phyloP scores from a whole-genome alignment of 78 protist species.

The Dictyostelium capitatum region DNA sequence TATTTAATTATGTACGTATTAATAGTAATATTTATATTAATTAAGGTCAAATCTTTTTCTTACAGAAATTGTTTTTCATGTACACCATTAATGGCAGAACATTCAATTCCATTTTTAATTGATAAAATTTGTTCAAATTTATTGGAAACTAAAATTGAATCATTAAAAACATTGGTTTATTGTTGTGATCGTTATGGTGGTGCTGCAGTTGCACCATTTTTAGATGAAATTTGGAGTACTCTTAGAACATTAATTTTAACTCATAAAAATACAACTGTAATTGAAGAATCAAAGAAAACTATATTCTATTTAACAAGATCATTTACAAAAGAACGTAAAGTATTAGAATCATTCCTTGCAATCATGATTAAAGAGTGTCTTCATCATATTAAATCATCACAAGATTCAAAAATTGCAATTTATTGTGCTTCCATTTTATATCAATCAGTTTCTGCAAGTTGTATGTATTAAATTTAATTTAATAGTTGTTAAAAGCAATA shows the following conservation, averaged over 20 bases:
- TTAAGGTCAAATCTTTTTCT: background rate
- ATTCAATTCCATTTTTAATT: constrained; percentile 70
- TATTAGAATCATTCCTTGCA: constrained; percentile 33
- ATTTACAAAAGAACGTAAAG: constrained; percentile 15
- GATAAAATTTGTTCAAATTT: constrained; percentile 72
- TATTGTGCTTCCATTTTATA: constrained; percentile 68
- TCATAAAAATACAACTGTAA: constrained; percentile 37
- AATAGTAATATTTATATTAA: background rate
- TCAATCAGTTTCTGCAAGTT: constrained; percentile 63
- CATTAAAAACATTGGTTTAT: constrained; percentile 37
- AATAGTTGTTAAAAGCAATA: background rate
- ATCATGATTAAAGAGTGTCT: constrained; percentile 66
- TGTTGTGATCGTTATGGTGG: constrained; percentile 67
- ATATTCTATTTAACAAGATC: constrained; percentile 42
- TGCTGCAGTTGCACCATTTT: constrained; percentile 20
- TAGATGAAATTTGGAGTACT: constrained; percentile 77
- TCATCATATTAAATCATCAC: constrained; percentile 73
- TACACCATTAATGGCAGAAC: constrained; percentile 67
- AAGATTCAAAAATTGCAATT: constrained; percentile 71
- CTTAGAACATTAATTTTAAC: constrained; percentile 55
- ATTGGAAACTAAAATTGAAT: constrained; percentile 73
- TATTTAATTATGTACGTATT: background rate
- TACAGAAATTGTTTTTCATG: constrained; percentile 54
- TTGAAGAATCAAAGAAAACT: constrained; percentile 75
- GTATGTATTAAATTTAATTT: constrained; percentile 10